These are phyloP conservation scores for Pisolithus marmoratus DNA, from an alignment of 768 basidiomycete species.

Conservation along the genomic window DNA sequence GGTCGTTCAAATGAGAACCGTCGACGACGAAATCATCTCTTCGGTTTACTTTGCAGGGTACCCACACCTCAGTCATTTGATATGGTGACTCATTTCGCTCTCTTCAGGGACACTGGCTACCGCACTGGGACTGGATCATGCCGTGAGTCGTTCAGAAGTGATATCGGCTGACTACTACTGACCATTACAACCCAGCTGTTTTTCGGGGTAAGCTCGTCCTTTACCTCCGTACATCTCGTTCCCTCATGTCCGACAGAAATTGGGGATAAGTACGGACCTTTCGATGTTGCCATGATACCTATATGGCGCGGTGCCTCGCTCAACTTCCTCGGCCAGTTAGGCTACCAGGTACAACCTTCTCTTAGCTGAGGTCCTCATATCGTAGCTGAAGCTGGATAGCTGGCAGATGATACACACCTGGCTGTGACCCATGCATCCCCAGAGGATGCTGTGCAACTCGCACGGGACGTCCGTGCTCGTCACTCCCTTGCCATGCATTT, in stretches of 20 bases:
- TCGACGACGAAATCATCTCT: not conserved
- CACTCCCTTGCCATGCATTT: constrained; percentile 40
- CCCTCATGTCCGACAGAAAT: constrained; percentile 26
- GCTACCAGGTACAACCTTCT: constrained; percentile 28
- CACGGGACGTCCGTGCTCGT: constrained; percentile 31
- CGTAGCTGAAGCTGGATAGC: constrained; percentile 5
- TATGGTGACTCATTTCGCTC: too few species aligned
- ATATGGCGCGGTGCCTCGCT: constrained; percentile 41
- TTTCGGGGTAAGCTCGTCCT: not conserved
- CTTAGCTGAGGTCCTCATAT: not conserved
- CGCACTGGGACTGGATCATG: not conserved
- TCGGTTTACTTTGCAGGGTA: constrained; percentile 27
- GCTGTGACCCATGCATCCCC: constrained; percentile 36
- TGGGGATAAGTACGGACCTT: constrained; percentile 33
- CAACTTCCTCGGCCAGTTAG: constrained; percentile 31
- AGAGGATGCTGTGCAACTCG: constrained; percentile 34
- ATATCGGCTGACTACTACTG: not conserved
- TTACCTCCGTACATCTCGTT: not conserved
- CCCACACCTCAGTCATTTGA: not conserved
- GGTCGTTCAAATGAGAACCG: constrained; percentile 28
- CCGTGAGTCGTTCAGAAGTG: not conserved
- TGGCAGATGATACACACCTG: constrained; percentile 26
- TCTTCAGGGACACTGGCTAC: constrained; percentile 4
- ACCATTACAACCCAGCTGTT: not conserved
- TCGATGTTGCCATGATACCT: constrained; percentile 38